A percentile compares a stretch with the other conserved stretches of the same genome.
phyloP scores from a whole-genome alignment of 2,329 filamentous ascomycete species.

The Colletotrichum sp. region DNA sequence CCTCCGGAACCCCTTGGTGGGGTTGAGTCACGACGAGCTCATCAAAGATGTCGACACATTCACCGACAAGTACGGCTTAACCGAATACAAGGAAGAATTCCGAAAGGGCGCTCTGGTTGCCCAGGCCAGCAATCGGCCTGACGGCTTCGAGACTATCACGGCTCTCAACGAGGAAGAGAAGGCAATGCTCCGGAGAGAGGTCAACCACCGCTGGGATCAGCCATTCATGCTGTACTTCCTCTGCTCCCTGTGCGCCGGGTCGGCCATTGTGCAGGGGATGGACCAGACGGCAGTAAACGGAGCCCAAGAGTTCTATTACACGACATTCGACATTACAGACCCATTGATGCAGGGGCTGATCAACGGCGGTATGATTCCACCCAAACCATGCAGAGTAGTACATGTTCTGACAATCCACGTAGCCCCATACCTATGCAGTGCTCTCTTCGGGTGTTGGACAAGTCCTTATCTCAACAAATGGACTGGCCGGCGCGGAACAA shows the following conservation, averaged over 20 bases:
- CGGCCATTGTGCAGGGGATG: constrained; percentile 59
- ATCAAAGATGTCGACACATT: constrained; percentile 41
- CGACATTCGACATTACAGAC: constrained; percentile 38
- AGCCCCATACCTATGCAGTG: constrained; percentile 60
- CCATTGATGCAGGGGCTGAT: constrained; percentile 56
- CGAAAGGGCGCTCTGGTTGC: constrained; percentile 57
- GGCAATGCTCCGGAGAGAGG: constrained; percentile 30
- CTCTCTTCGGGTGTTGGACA: constrained; percentile 38
- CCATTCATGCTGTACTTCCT: constrained; percentile 39
- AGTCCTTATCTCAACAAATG: constrained; percentile 56
- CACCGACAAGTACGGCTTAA: constrained; percentile 36
- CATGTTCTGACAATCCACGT: neutral
- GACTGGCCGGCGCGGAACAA: constrained; percentile 68
- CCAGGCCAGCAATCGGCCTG: constrained; percentile 42
- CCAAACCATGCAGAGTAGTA: neutral
- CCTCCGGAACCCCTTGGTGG: constrained; percentile 33
- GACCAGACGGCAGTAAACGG: constrained; percentile 71
- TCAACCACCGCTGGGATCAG: constrained; percentile 34
- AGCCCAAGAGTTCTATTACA: constrained; percentile 46
- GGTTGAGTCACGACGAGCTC: constrained; percentile 32
- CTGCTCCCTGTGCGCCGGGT: constrained; percentile 24
- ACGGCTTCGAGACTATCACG: constrained; percentile 32
- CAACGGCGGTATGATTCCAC: constrained; percentile 41
- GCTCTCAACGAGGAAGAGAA: constrained; percentile 33
- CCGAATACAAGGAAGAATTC: constrained; percentile 47